A percentile compares a stretch with the other conserved stretches of the same genome.
phyloP scores from a whole-genome alignment of 768 basidiomycete genomes.

The Russula olivacea region DNA sequence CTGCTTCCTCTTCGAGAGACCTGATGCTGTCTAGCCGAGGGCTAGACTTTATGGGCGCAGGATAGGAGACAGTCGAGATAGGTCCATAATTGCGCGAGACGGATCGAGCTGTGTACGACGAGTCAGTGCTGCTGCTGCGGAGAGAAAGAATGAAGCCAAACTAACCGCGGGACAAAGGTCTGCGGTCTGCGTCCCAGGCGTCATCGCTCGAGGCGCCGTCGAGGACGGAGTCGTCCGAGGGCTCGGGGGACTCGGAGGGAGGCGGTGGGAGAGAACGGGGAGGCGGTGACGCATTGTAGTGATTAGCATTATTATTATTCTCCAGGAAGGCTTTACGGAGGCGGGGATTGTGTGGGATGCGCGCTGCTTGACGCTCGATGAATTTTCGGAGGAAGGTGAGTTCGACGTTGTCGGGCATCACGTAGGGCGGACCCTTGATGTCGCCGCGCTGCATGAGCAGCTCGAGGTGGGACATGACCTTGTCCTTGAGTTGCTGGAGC shows the following conservation, averaged over 20 bases:
- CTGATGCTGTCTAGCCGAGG: constrained; percentile 17
- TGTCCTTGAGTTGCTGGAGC: constrained; percentile 83
- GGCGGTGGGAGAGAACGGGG: constrained; percentile 12
- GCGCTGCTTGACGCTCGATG: constrained; percentile 70
- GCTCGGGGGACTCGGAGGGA: constrained; percentile 21
- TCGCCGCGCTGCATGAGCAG: constrained; percentile 85
- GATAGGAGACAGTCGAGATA: constrained; percentile 2
- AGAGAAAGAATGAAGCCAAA: neutral
- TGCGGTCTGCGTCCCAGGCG: constrained; percentile 19
- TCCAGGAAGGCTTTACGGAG: constrained; percentile 39
- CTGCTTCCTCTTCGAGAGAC: constrained; percentile 23
- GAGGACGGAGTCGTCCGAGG: constrained; percentile 23
- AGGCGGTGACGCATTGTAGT: constrained; percentile 1
- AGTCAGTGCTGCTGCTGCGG: neutral
- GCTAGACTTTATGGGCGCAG: constrained; percentile 15
- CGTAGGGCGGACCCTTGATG: constrained; percentile 75
- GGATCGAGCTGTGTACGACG: constrained; percentile 11
- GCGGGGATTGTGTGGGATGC: constrained; percentile 74
- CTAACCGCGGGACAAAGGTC: constrained; percentile 11
- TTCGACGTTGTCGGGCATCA: constrained; percentile 75
- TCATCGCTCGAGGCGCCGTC: constrained; percentile 20
- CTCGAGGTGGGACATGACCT: constrained; percentile 83
- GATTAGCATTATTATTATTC: constrained; percentile 13
- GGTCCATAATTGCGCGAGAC: constrained; percentile 11
- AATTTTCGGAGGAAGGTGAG: constrained; percentile 75